Percentiles rank a stretch among this genome's conserved stretches.
These are phyloP conservation scores for Apiotrichum sp. DNA, from an alignment of 1,284 basidiomycete species.

Conservation along the genomic window DNA sequence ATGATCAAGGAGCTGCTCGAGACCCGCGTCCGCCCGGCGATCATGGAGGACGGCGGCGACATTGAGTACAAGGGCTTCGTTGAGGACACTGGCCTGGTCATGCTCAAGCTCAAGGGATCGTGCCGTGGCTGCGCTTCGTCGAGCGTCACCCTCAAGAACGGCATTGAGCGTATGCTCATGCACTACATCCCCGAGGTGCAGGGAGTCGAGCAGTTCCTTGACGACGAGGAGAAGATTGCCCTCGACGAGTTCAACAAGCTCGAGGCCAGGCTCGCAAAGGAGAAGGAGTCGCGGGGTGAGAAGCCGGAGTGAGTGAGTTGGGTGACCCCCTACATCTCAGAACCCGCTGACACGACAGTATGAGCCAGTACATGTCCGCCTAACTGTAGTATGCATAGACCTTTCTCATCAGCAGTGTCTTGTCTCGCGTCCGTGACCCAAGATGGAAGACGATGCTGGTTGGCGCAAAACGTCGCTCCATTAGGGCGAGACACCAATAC, in stretches of 20 bases:
- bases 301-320: constrained; percentile 14
- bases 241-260: constrained; percentile 87
- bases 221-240: constrained; percentile 83
- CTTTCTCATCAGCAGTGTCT: neutral
- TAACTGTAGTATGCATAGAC: constrained; percentile 6
- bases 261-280: constrained; percentile 63
- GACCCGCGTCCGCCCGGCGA: constrained; percentile 88
- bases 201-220: constrained; percentile 87
- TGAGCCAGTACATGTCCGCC: constrained; percentile 42
- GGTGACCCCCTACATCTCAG: neutral
- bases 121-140: constrained; percentile 91
- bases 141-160: constrained; percentile 89
- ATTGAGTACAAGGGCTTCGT: constrained; percentile 53
- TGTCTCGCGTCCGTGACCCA: no score
- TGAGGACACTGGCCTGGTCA: constrained; percentile 53
- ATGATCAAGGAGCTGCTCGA: constrained; percentile 99
- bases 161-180: constrained; percentile 97
- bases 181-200: constrained; percentile 98
- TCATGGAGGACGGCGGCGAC: constrained; percentile 62
- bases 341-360: constrained; percentile 16
- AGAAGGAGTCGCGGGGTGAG: constrained; percentile 37
- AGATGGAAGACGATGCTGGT: no score
- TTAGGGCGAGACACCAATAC: no score
- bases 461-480: no score
- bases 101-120: constrained; percentile 89